Conservation (phyloP, 2,329 filamentous ascomycete species). For the Chaetomium olivaceum region DNA sequence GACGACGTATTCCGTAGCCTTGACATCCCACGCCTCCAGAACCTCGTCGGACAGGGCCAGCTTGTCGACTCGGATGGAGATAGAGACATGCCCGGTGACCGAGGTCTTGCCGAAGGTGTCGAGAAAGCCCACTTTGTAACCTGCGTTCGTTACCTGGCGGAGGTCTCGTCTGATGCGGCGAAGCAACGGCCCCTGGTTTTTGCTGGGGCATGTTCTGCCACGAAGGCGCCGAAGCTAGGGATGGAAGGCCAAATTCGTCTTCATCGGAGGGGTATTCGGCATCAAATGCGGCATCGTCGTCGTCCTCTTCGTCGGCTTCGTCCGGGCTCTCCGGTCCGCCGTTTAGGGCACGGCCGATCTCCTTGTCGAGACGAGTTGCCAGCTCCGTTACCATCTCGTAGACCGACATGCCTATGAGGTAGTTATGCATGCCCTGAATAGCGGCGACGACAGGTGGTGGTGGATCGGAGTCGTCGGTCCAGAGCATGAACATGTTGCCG, state of each 20-base stretch:
- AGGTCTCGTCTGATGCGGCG: slow-evolving; percentile 62
- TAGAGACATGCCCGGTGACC: slow-evolving; percentile 54
- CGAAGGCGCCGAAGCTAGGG: slow-evolving; percentile 16
- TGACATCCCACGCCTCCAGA: slow-evolving; percentile 74
- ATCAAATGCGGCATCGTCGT: slow-evolving; percentile 36
- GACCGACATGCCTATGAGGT: slow-evolving; percentile 47
- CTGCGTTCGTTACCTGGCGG: slow-evolving; percentile 58
- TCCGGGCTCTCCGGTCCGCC: slow-evolving; percentile 31
- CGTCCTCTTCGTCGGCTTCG: slow-evolving; percentile 34
- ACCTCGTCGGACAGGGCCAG: slow-evolving; percentile 73
- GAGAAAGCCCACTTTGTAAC: slow-evolving; percentile 69
- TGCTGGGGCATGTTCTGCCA: too few relatives aligned
- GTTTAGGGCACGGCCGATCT: slow-evolving; percentile 26
- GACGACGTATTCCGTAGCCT: slow-evolving; percentile 67
- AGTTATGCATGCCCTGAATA: slow-evolving; percentile 49
- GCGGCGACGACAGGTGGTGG: slow-evolving; percentile 36
- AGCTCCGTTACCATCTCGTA: slow-evolving; percentile 51
- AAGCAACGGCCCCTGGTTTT: slow-evolving; percentile 19
- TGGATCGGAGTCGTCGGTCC: slow-evolving; percentile 43
- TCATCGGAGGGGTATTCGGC: slow-evolving; percentile 36
- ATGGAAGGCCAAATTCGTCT: slow-evolving; percentile 32
- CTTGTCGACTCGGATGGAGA: slow-evolving; percentile 69
- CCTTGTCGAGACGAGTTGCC: slow-evolving; percentile 40
- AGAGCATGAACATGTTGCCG: slow-evolving; percentile 45
- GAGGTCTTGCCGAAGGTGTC: slow-evolving; percentile 47